Evolutionary conservation across 495 filamentous ascomycete genomes (phyloP).

Genomic region (Penicillium antarcticum): DNA sequence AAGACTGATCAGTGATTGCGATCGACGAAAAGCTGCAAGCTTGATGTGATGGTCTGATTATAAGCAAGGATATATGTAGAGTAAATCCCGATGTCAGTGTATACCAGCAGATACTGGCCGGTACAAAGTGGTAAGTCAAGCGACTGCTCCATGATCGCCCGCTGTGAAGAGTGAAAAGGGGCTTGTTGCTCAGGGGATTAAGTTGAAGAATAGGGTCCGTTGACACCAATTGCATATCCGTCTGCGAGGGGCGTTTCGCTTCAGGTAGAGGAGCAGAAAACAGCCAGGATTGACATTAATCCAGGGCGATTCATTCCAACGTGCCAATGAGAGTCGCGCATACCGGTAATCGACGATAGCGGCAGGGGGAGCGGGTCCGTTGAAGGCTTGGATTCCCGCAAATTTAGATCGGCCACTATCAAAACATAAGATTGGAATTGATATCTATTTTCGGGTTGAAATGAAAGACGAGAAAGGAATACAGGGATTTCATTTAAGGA

Average conservation of each 20-base stretch:
- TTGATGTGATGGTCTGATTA: neutral
- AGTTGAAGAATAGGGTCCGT: neutral
- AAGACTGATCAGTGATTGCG: neutral
- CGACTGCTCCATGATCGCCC: too few relatives aligned
- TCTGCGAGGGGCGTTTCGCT: conserved; percentile 5
- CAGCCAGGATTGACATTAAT: conserved; percentile 14
- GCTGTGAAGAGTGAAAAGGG: neutral
- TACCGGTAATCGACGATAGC: conserved; percentile 23
- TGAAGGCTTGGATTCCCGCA: conserved; percentile 24
- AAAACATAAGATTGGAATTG: conserved; percentile 1
- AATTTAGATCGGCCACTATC: conserved; percentile 23
- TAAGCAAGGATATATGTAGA: neutral
- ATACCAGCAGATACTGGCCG: too few relatives aligned
- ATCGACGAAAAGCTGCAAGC: neutral
- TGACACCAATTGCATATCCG: neutral
- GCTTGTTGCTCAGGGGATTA: conserved; percentile 11
- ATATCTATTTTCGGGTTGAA: neutral
- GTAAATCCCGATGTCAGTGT: too few relatives aligned
- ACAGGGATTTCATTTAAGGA: neutral
- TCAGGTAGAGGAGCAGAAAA: conserved; percentile 8
- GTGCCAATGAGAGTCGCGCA: conserved; percentile 25
- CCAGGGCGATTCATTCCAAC: conserved; percentile 19
- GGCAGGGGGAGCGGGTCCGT: conserved; percentile 24
- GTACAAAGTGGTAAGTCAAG: too few relatives aligned
- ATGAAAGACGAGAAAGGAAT: neutral